These are phyloP conservation scores for Fusarium subtropicale DNA, from an alignment of 2,329 filamentous ascomycete species.

Conservation along the genomic window DNA sequence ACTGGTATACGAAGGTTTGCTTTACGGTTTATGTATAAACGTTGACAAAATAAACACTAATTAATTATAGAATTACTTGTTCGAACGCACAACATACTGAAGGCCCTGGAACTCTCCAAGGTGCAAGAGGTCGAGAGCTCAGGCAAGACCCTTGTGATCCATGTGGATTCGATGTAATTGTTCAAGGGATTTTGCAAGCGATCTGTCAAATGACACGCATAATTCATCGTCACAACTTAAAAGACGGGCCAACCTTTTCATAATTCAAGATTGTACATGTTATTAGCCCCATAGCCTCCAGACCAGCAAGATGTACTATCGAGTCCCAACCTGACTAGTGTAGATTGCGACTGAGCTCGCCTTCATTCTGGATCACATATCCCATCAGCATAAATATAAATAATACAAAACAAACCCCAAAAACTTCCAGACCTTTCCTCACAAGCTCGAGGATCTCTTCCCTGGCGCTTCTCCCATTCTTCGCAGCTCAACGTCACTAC, in stretches of 20 bases:
- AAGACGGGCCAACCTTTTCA: not conserved
- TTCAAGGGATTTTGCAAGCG: no score
- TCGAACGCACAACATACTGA: conserved; percentile 70
- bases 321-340: conserved; percentile 8
- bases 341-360: conserved; percentile 3
- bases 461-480: conserved; percentile 43
- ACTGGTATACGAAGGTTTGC: conserved; percentile 77
- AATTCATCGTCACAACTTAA: not conserved
- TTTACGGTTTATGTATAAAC: no score
- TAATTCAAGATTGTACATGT: not conserved
- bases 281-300: not conserved
- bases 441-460: conserved; percentile 46
- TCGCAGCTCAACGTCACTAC: conserved; percentile 52
- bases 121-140: conserved; percentile 68
- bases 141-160: conserved; percentile 76
- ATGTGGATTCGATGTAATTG: conserved; percentile 51
- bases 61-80: conserved; percentile 71
- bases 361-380: conserved; percentile 20
- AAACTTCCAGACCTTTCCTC: not conserved
- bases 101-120: conserved; percentile 73
- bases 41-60: not conserved
- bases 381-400: conserved; percentile 20
- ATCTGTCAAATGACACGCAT: no score
- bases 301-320: not conserved
- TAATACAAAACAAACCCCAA: conserved; percentile 8